A percentile compares a stretch with the other conserved stretches of the same genome.
phyloP scores from a whole-genome alignment of 2,329 filamentous ascomycete species.

The Paramyrothecium sp. region DNA sequence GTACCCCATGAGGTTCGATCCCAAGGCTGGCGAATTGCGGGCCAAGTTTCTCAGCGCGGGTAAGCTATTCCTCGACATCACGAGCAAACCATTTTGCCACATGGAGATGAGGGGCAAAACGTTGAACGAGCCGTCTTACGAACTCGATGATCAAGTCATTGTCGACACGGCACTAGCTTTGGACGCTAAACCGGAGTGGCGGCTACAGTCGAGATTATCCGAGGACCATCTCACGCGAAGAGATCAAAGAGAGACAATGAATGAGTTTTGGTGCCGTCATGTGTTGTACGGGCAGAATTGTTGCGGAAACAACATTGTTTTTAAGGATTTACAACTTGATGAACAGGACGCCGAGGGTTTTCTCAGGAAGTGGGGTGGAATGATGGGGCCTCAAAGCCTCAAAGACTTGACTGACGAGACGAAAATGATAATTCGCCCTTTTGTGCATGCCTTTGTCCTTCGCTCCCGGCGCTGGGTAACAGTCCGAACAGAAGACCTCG shows the following conservation, averaged over 20 bases:
- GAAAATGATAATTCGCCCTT: constrained; percentile 5
- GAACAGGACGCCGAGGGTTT: neutral
- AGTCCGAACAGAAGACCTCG: constrained; percentile 2
- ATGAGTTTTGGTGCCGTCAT: neutral
- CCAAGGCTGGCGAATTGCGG: neutral
- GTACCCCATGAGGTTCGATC: constrained; percentile 7
- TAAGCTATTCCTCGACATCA: neutral
- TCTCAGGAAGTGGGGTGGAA: neutral
- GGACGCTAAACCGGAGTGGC: constrained; percentile 2
- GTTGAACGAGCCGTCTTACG: constrained; percentile 1
- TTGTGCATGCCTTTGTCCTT: constrained; percentile 10
- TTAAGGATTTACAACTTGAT: constrained; percentile 1
- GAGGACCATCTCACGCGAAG: neutral
- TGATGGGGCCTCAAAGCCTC: neutral
- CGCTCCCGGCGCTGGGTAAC: constrained; percentile 10
- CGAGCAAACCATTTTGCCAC: neutral
- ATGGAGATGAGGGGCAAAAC: neutral
- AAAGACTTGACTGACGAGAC: constrained; percentile 6
- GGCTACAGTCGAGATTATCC: neutral
- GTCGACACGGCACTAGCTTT: constrained; percentile 7
- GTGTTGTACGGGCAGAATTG: neutral
- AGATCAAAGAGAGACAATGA: neutral
- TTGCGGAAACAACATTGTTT: constrained; percentile 4
- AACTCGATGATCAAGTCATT: constrained; percentile 6
- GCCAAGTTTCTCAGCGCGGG: neutral